These are phyloP conservation scores for Excoecaria agallocha DNA, from an alignment of 345 rosid genomes.

Conservation along the genomic window DNA sequence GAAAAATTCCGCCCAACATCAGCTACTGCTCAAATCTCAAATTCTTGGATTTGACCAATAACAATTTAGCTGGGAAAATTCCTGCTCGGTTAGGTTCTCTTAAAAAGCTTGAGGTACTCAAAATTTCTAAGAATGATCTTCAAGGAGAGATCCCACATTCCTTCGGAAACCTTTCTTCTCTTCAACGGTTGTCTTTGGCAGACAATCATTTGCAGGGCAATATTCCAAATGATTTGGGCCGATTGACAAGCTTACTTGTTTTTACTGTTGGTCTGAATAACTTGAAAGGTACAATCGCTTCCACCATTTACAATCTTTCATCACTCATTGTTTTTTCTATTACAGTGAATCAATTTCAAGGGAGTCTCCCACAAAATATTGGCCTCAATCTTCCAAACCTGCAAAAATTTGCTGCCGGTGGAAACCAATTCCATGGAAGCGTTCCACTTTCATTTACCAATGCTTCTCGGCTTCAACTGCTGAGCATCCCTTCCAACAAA, in stretches of 20 bases:
- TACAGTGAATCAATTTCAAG: background rate
- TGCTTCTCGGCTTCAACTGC: background rate
- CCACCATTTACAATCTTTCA: background rate
- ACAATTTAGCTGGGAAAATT: background rate
- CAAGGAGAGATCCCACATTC: background rate
- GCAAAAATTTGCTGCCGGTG: background rate
- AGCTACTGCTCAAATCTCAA: background rate
- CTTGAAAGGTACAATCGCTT: slow-evolving; percentile 3
- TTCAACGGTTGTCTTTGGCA: background rate
- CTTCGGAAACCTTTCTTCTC: background rate
- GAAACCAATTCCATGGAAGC: background rate
- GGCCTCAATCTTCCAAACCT: background rate
- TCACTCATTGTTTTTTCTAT: background rate
- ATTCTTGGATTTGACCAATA: background rate
- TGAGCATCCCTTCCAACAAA: background rate
- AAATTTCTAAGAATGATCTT: background rate
- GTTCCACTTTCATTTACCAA: background rate
- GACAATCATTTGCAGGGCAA: background rate
- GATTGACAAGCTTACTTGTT: background rate
- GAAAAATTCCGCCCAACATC: background rate
- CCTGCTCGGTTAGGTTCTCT: background rate
- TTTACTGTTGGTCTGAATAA: background rate
- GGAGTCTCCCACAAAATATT: background rate
- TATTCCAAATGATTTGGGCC: slow-evolving; percentile 9
- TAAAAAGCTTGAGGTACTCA: background rate